Percentiles rank a stretch among this genome's conserved stretches.
These are phyloP conservation scores for Tubosaeta brunneosetosa DNA, from an alignment of 768 basidiomycete species.

Conservation along the genomic window DNA sequence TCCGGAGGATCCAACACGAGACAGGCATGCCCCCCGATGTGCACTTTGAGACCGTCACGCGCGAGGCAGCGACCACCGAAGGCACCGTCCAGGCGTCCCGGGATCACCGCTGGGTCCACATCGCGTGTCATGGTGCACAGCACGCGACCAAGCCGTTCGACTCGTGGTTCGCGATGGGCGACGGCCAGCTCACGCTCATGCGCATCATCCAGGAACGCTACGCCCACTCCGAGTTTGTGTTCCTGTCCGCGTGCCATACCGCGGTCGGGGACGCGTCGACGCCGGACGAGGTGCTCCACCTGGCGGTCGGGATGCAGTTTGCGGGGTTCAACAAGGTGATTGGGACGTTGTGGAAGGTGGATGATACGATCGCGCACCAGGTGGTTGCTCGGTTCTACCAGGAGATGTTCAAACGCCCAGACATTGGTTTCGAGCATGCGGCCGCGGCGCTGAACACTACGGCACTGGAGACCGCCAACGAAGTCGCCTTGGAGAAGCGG, in stretches of 20 bases:
- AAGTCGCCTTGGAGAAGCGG: background rate
- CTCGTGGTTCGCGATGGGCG: too few species aligned
- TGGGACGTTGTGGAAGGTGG: background rate
- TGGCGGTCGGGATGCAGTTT: background rate
- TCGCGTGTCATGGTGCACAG: background rate
- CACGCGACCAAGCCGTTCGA: too few species aligned
- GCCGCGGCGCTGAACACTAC: background rate
- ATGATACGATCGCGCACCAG: background rate
- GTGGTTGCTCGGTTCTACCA: background rate
- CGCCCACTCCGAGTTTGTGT: too few species aligned
- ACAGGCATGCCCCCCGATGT: background rate
- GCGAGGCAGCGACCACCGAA: background rate
- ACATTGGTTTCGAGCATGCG: background rate
- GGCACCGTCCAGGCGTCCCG: background rate
- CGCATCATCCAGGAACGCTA: too few species aligned
- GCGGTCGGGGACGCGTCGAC: background rate
- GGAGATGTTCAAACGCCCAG: background rate
- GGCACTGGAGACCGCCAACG: background rate
- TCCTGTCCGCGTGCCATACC: too few species aligned
- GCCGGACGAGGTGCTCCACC: background rate
- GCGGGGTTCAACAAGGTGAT: background rate
- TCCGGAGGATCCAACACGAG: background rate
- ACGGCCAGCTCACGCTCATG: too few species aligned
- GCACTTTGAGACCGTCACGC: background rate
- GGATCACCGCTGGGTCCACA: background rate